A percentile compares a stretch with the other conserved stretches of the same genome.
Conservation (phyloP, 2,329 filamentous ascomycete genomes). For the Verticillium albo-atrum region DNA sequence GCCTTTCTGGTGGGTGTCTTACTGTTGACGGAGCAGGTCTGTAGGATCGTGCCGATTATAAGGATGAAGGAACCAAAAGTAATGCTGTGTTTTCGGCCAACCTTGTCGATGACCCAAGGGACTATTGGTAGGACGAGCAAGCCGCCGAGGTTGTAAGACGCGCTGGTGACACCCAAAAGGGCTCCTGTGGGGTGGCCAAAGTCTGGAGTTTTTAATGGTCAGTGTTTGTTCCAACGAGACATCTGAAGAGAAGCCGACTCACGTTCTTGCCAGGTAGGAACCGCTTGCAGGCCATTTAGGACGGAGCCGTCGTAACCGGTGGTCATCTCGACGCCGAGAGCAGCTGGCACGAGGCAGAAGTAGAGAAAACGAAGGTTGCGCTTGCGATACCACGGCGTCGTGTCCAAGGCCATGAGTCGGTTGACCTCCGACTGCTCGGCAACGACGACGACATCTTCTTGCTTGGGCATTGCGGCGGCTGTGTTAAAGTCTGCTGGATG, state of each 20-base stretch:
- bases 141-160: slow-evolving; percentile 46
- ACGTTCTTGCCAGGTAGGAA: slow-evolving; percentile 33
- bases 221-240: no score
- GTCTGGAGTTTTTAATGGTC: slow-evolving; percentile 3
- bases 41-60: slow-evolving; percentile 22
- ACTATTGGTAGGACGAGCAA: slow-evolving; percentile 20
- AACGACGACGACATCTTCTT: slow-evolving; percentile 7
- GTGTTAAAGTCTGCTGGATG: slow-evolving; percentile 3
- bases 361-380: slow-evolving; percentile 20
- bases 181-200: slow-evolving; percentile 26
- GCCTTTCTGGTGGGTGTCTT: slow-evolving; percentile 9
- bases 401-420: slow-evolving; percentile 9
- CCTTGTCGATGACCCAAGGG: slow-evolving; percentile 23
- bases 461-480: slow-evolving; percentile 2
- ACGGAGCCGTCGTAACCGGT: slow-evolving; percentile 44
- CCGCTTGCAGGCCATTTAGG: slow-evolving; percentile 42
- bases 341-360: slow-evolving; percentile 23
- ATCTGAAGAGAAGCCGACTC: not conserved
- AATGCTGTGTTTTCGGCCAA: slow-evolving; percentile 25
- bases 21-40: slow-evolving; percentile 21
- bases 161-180: slow-evolving; percentile 25
- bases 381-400: slow-evolving; percentile 15
- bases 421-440: slow-evolving; percentile 9
- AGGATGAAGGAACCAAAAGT: slow-evolving; percentile 23
- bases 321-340: slow-evolving; percentile 30